Percentiles rank a stretch among this genome's conserved stretches.
Evolutionary conservation across 73 alveolate species (phyloP).

Genomic region (Paramecium biaurelia): DNA sequence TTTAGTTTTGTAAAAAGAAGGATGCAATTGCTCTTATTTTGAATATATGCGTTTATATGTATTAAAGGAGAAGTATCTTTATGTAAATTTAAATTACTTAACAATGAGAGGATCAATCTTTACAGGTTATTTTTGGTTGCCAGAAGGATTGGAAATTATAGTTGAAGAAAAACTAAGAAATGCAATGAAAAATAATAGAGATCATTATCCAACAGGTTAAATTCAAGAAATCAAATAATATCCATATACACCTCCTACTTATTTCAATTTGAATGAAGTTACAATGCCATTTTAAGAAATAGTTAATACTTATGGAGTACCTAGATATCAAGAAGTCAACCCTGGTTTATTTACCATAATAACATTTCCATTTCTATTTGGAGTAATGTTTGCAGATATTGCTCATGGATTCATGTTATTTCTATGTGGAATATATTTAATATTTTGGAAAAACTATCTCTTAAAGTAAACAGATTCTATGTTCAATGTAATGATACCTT

Average conservation of each 20-base stretch:
- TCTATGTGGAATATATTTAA: conserved; percentile 61
- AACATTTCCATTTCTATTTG: conserved; percentile 97
- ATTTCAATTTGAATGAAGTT: conserved; percentile 91
- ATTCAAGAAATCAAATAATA: conserved; percentile 68
- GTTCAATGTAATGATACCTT: conserved; percentile 49
- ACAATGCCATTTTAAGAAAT: conserved; percentile 92
- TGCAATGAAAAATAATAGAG: conserved; percentile 50
- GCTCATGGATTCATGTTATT: conserved; percentile 78
- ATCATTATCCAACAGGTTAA: conserved; percentile 71
- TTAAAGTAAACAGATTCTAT: neutral
- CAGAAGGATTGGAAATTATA: conserved; percentile 65
- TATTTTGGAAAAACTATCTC: neutral
- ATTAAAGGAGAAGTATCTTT: conserved; percentile 75
- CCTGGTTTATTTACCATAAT: conserved; percentile 94
- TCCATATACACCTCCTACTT: conserved; percentile 83
- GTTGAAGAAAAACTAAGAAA: conserved; percentile 64
- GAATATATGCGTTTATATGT: conserved; percentile 75
- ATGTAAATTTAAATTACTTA: conserved; percentile 70
- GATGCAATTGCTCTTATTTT: conserved; percentile 65
- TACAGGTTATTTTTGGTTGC: conserved; percentile 85
- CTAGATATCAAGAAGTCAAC: conserved; percentile 95
- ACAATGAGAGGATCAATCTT: conserved; percentile 66
- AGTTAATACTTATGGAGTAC: conserved; percentile 96
- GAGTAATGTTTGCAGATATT: conserved; percentile 97
- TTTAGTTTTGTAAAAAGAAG: neutral